Percentiles rank a stretch among this genome's conserved stretches.
Conservation (phyloP, 768 basidiomycete species). For the Boletus reticuloceps region DNA sequence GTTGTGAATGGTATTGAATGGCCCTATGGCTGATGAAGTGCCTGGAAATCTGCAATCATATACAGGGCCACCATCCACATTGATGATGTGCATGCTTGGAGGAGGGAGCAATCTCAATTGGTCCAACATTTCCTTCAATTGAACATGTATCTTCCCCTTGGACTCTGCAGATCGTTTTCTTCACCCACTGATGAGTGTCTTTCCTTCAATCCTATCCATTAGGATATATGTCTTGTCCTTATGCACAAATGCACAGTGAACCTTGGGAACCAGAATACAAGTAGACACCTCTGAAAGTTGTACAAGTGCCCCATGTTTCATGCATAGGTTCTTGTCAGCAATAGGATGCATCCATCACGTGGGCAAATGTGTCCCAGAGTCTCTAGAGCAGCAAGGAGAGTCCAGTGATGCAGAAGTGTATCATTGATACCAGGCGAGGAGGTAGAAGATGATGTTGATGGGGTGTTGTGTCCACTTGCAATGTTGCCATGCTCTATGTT, state of each 20-base stretch:
- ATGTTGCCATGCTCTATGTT: too few relatives aligned
- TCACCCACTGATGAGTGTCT: neutral
- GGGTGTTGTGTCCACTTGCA: too few relatives aligned
- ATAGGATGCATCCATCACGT: neutral
- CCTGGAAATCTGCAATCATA: neutral
- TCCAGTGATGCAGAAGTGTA: too few relatives aligned
- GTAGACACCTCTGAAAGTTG: neutral
- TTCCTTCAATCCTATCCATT: neutral
- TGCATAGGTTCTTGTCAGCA: neutral
- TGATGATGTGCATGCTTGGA: neutral
- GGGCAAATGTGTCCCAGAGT: too few relatives aligned
- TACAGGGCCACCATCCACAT: neutral
- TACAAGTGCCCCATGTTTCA: neutral
- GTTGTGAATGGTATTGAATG: neutral
- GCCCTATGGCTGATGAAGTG: neutral
- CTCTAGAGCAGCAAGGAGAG: too few relatives aligned
- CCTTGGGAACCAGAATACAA: neutral
- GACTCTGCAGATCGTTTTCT: neutral
- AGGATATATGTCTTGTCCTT: neutral
- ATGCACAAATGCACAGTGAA: neutral
- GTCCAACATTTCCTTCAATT: neutral
- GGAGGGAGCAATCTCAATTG: neutral
- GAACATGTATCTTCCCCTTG: neutral
- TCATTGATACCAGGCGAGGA: too few relatives aligned
- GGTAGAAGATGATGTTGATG: too few relatives aligned